Evolutionary conservation across 176 grass and related monocot species (phyloP), one percentile per base, ranked within the genome.

Genomic region (Bonia amplexicaulis): DNA sequence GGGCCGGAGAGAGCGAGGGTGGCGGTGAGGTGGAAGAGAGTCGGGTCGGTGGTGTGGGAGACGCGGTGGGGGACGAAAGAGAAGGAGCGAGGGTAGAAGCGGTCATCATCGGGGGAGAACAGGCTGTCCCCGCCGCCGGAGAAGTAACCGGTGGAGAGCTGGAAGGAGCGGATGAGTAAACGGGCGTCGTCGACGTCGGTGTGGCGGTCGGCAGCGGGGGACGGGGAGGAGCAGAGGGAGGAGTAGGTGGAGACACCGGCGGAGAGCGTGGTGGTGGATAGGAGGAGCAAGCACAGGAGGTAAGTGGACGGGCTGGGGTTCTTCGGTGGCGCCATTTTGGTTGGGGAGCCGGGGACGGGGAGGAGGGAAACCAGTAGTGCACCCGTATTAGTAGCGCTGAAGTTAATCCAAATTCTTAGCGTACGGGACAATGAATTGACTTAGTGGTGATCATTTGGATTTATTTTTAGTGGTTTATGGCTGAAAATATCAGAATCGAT

Each of bases 81-180:
- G 76, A 96, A 86, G 9, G 84, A 90, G 25, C 68, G 75, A 12
- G 47, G 2, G 31, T 57, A 22, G 68, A 10, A 45, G 58, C 31
- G 13, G 23, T 72, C 76, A 59, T 10, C 15, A 0, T 79, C 73
- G 9, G 58, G 3, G 20, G 58, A 26, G 60, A 97, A 94, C 13
- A 94, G 44, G 12, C 49, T 1, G 17, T 62, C 20, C 42, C 42
- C 42, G 51, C 88, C 85, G 7, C 87, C 87, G 76, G 78, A 59
- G 87, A 94, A 94, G 80, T 77, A 92, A n/a, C 46, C 78, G 23
- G 71, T 37, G 23, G 84, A 83, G 63, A 78, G 48, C 83, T 65
- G 40, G 40, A 71, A 37, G 65, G 20, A n/a, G 44, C 26, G 6
- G 66, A 88, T 78, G 35, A 90, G 79, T 12, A 23, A 66, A 16